These are phyloP conservation scores for Coniochaeta sp. DNA, from an alignment of 2,329 filamentous ascomycete species.

Conservation along the genomic window DNA sequence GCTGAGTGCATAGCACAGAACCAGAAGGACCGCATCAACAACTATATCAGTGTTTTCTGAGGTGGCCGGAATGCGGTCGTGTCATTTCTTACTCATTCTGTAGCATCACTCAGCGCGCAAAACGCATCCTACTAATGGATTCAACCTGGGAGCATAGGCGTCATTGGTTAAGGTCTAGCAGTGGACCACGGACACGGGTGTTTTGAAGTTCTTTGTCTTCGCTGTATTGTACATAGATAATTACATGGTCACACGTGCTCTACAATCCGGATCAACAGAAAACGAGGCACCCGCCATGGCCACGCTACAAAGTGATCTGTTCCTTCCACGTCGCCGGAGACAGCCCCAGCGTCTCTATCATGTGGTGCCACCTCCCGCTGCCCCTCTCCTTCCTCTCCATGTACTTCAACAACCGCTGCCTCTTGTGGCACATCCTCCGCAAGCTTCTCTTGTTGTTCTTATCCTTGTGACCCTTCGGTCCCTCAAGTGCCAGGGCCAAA, in stretches of 20 bases:
- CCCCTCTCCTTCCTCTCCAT: constrained; percentile 84
- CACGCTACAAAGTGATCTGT: constrained; percentile 64
- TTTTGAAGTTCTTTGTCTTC: constrained; percentile 10
- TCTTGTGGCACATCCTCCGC: constrained; percentile 73
- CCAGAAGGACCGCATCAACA: constrained; percentile 97
- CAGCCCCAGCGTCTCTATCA: constrained; percentile 77
- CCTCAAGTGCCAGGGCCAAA: constrained; percentile 63
- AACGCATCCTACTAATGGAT: constrained; percentile 1
- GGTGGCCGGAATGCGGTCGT: background rate
- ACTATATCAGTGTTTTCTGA: constrained; percentile 97
- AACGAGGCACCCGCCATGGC: constrained; percentile 12
- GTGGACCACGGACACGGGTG: background rate
- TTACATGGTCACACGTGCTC: constrained; percentile 33
- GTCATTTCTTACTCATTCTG: background rate
- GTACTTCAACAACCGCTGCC: constrained; percentile 84
- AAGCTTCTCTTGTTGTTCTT: constrained; percentile 93
- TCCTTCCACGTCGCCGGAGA: constrained; percentile 84
- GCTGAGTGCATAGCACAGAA: constrained; percentile 99
- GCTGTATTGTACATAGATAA: constrained; percentile 42
- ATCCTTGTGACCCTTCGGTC: constrained; percentile 66
- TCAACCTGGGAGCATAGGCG: background rate
- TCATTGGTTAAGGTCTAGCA: background rate
- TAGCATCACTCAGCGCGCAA: background rate
- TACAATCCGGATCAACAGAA: constrained; percentile 10
- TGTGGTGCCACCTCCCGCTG: constrained; percentile 79